These are phyloP conservation scores for Lyophyllum atratum DNA, from an alignment of 768 basidiomycete species.

Conservation along the genomic window DNA sequence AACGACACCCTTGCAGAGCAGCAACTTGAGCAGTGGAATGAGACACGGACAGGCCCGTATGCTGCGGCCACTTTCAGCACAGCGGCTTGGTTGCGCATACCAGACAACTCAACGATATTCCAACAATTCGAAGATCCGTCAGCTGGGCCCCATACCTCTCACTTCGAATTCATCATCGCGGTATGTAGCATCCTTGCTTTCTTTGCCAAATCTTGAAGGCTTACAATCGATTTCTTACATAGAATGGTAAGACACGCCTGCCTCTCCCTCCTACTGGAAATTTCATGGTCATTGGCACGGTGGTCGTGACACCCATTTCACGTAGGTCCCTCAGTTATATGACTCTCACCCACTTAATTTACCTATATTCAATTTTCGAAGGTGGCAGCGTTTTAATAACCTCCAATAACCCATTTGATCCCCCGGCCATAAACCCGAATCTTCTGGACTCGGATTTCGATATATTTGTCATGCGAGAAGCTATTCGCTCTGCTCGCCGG, in stretches of 20 bases:
- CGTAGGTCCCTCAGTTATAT: slow-evolving; percentile 16
- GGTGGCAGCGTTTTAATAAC: slow-evolving; percentile 34
- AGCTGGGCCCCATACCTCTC: slow-evolving; percentile 26
- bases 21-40: slow-evolving; percentile 21
- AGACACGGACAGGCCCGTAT: slow-evolving; percentile 19
- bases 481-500: slow-evolving; percentile 23
- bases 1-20: slow-evolving; percentile 18
- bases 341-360: neutral
- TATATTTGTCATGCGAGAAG: slow-evolving; percentile 26
- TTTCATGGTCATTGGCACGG: slow-evolving; percentile 26
- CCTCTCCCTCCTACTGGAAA: slow-evolving; percentile 26
- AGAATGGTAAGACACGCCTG: slow-evolving; percentile 24
- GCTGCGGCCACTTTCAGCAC: slow-evolving; percentile 18
- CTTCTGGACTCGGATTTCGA: slow-evolving; percentile 37
- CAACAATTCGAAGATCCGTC: slow-evolving; percentile 25
- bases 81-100: slow-evolving; percentile 27
- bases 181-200: slow-evolving; percentile 17
- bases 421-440: slow-evolving; percentile 50
- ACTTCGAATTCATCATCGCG: slow-evolving; percentile 31
- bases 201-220: neutral
- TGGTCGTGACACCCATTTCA: slow-evolving; percentile 27
- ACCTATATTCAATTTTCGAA: neutral
- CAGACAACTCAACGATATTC: slow-evolving; percentile 22
- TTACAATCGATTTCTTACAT: neutral
- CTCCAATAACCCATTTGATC: slow-evolving; percentile 43